Base-by-base conservation (phyloP, 2,329 filamentous ascomycete genomes). In the Coccinonectria pachysandricola region DNA sequence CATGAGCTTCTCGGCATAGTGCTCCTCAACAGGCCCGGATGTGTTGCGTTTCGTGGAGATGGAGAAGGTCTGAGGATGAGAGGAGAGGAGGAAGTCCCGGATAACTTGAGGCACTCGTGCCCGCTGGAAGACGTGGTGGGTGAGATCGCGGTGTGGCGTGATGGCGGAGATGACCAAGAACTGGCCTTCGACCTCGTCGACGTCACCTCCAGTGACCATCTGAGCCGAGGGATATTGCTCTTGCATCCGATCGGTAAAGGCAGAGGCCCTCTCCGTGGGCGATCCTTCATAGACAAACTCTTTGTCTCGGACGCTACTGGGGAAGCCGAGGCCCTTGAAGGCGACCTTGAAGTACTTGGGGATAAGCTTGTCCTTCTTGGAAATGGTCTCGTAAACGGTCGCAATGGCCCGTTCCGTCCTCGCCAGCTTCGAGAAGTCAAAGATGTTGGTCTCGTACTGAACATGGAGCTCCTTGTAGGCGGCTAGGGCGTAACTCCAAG, bases 341-440 rank as follows among this genome's bases (percentile, higher is more conserved):
- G 78, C 68, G 15, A 96, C 87, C 38, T 83, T 80, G 70, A 93
- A 96, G 57, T 93, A 96, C 36, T 88, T 80, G 8, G 84, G 79
- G 33, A 79, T 74, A 11, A 78, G 60, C 40, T 76, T 79, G 28
- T 88, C 79, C 43, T 83, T 82, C 60, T 84, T 88, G 8, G 81
- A 71, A 35, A 95, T 81, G 9, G 71, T 79, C 52, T 96, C 91
- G 52, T 95, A 87, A 13, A 96, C 86, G 26, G 79, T 83, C 12
- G 87, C 88, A 59, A 94, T 94, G 6, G 88, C 86, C 34, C 86
- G 71, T 52, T 95, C 80, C 0, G 87, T 81, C 35, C 87, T 73
- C 1, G 91, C 87, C 13, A 98, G 68, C 57, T 98, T 95, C 17
- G 79, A 68, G 45, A 93, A 95, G 56, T 98, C 91, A 52, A 87